Evolutionary conservation across 108 stramenopile species (phyloP).

Genomic region (Asterionellopsis glacialis): DNA sequence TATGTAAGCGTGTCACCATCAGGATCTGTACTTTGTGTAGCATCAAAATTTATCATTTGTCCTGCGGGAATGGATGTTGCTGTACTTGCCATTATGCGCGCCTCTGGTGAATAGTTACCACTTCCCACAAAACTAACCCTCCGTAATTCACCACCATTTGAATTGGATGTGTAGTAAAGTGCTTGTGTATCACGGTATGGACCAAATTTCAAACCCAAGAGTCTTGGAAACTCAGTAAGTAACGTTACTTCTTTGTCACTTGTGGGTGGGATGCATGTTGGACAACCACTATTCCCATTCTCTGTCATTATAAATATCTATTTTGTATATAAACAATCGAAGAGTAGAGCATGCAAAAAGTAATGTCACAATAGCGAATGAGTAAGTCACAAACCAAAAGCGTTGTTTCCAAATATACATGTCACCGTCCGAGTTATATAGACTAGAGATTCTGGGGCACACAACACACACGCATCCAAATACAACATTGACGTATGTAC

Average conservation of each 20-base stretch:
- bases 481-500: too few species aligned
- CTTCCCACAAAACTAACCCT: constrained; percentile 19
- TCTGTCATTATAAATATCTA: constrained; percentile 9
- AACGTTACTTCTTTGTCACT: not conserved
- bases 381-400: too few species aligned
- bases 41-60: constrained; percentile 17
- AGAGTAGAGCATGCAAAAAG: too few species aligned
- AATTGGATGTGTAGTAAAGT: constrained; percentile 13
- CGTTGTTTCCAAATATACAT: too few species aligned
- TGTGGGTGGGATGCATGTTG: constrained; percentile 15
- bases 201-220: constrained; percentile 25
- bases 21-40: constrained; percentile 16
- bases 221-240: constrained; percentile 6
- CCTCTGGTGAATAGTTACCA: constrained; percentile 14
- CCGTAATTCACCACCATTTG: constrained; percentile 9
- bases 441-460: too few species aligned
- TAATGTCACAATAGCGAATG: too few species aligned
- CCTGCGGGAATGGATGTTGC: constrained; percentile 2
- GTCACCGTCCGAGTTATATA: too few species aligned
- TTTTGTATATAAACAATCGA: too few species aligned
- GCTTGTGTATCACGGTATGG: constrained; percentile 24
- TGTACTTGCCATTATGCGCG: constrained; percentile 13
- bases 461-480: too few species aligned
- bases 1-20: constrained; percentile 20
- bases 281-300: constrained; percentile 10